These are phyloP conservation scores for Penicillium simplicissimum DNA, from an alignment of 495 filamentous ascomycete species.

Conservation along the genomic window DNA sequence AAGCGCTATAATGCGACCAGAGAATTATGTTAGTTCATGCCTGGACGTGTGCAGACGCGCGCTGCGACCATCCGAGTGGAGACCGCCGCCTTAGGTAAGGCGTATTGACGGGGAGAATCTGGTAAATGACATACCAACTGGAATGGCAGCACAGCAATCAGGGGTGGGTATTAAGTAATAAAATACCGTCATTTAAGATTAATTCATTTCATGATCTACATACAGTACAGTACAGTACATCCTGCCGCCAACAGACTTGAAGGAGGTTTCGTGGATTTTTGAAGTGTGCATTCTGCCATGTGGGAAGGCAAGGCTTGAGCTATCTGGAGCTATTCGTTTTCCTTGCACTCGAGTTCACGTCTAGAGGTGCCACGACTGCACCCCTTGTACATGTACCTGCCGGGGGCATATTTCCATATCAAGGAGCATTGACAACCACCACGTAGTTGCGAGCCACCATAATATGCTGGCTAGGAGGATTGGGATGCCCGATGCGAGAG, in stretches of 20 bases:
- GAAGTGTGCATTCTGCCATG: too few species aligned
- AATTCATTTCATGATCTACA: not conserved
- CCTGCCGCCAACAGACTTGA: too few species aligned
- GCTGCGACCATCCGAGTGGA: conserved; percentile 25
- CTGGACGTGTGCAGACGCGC: conserved; percentile 32
- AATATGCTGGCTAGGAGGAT: not conserved
- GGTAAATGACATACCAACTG: not conserved
- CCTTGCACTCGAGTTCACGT: too few species aligned
- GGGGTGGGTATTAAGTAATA: not conserved
- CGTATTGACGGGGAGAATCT: conserved; percentile 7
- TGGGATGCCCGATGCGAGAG: not conserved
- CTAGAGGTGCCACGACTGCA: too few species aligned
- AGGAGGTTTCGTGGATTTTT: too few species aligned
- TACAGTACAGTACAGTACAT: too few species aligned
- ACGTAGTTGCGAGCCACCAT: too few species aligned
- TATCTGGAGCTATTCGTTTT: too few species aligned
- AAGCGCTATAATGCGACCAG: not conserved
- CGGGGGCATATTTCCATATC: too few species aligned
- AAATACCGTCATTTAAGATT: not conserved
- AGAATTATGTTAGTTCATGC: conserved; percentile 15
- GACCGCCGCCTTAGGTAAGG: conserved; percentile 29
- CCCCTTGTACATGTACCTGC: too few species aligned
- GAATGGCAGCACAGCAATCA: not conserved
- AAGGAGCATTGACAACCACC: too few species aligned
- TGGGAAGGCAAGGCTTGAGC: too few species aligned